Evolutionary conservation across 148 eudicot species (phyloP).

Genomic region (Cornus suecica): DNA sequence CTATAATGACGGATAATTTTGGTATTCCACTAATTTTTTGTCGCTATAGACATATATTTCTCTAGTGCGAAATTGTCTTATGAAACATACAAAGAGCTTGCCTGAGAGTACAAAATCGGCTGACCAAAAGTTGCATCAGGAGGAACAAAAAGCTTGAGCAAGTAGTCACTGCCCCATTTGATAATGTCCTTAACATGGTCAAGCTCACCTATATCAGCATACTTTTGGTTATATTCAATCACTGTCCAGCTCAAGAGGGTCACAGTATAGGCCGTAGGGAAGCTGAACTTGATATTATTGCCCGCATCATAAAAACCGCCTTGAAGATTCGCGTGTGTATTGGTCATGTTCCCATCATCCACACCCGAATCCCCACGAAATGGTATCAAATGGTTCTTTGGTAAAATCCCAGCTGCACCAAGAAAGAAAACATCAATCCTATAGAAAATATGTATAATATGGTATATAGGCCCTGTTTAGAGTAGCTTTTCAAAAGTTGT

Average conservation of each 20-base stretch:
- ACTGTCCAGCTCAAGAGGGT: constrained; percentile 43
- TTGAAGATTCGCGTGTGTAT: constrained; percentile 19
- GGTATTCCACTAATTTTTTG: too few species aligned
- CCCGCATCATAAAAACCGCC: constrained; percentile 49
- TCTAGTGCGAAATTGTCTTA: background rate
- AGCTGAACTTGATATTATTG: constrained; percentile 35
- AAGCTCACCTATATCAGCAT: constrained; percentile 33
- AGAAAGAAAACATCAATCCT: background rate
- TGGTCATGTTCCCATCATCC: constrained; percentile 26
- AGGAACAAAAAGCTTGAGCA: constrained; percentile 33
- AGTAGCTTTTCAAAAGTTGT: too few species aligned
- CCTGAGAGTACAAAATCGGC: constrained; percentile 36
- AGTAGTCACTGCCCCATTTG: constrained; percentile 41
- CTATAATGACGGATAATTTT: too few species aligned
- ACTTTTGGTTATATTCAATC: constrained; percentile 38
- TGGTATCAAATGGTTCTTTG: constrained; percentile 11
- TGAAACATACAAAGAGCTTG: background rate
- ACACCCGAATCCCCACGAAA: constrained; percentile 40
- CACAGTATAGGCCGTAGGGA: constrained; percentile 34
- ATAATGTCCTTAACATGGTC: constrained; percentile 40
- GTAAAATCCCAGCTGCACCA: constrained; percentile 28
- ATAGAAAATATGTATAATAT: too few species aligned
- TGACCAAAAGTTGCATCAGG: constrained; percentile 18
- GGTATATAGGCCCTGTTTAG: too few species aligned
- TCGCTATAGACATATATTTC: too few species aligned